phyloP scores from a whole-genome alignment of 2,329 filamentous ascomycete species.

The Mycosphaerella arachidis region DNA sequence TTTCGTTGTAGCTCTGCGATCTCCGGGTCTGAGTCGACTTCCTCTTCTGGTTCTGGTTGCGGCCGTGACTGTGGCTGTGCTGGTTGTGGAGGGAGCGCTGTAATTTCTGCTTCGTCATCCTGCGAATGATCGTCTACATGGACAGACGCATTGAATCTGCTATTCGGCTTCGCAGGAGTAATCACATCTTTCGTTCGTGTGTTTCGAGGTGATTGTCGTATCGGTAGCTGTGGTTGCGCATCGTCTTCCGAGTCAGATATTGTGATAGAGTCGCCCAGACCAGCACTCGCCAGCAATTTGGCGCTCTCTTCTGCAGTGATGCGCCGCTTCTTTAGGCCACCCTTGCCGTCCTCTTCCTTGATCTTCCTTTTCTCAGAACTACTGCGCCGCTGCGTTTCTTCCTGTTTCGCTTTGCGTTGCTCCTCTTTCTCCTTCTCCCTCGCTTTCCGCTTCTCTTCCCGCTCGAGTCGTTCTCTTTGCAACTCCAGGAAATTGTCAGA shows the following conservation, averaged over 20 bases:
- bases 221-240: conserved; percentile 6
- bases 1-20: conserved; percentile 39
- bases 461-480: conserved; percentile 14
- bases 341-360: conserved; percentile 19
- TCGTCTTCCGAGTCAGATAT: conserved; percentile 13
- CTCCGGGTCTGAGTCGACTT: conserved; percentile 39
- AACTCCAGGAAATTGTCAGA: conserved; percentile 37
- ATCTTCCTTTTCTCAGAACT: conserved; percentile 23
- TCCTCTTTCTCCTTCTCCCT: conserved; percentile 30
- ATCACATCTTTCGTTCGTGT: conserved; percentile 14
- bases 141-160: background rate
- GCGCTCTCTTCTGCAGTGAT: conserved; percentile 26
- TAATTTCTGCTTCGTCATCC: conserved; percentile 19
- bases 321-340: conserved; percentile 25
- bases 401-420: conserved; percentile 29
- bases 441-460: conserved; percentile 33
- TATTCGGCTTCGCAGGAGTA: conserved; percentile 4
- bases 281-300: conserved; percentile 19
- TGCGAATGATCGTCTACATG: conserved; percentile 16
- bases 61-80: background rate
- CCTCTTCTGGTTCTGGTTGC: conserved; percentile 21
- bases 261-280: conserved; percentile 10
- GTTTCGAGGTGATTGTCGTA: conserved; percentile 12
- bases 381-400: conserved; percentile 30
- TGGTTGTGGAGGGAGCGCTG: background rate